Conservation (phyloP, 306 rosid species). For the Malus fusca region DNA sequence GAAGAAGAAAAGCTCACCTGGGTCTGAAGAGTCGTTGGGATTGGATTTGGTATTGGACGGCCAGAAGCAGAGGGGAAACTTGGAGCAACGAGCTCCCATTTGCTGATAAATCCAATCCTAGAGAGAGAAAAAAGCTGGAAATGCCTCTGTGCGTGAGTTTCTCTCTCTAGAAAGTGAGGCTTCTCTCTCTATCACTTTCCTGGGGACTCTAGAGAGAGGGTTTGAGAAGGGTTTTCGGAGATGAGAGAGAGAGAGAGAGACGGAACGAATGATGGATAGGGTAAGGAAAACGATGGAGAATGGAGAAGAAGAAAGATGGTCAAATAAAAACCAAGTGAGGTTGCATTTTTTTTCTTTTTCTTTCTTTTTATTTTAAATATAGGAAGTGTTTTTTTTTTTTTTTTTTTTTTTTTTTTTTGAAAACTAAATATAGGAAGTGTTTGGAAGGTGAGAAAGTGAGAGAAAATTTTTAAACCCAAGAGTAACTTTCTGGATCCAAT, state of each 20-base stretch:
- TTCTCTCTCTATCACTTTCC: conserved; percentile 14
- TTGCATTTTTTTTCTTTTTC: neutral
- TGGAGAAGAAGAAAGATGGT: neutral
- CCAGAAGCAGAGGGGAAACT: conserved; percentile 73
- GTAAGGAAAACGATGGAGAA: neutral
- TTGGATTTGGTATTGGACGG: conserved; percentile 71
- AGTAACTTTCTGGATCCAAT: conserved; percentile 45
- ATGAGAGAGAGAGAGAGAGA: conserved; percentile 7
- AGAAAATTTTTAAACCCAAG: neutral
- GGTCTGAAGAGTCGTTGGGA: conserved; percentile 49
- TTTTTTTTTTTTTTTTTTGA: neutral
- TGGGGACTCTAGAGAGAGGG: neutral
- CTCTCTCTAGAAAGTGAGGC: neutral
- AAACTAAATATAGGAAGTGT: neutral
- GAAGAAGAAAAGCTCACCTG: conserved; percentile 32
- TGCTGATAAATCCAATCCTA: conserved; percentile 23
- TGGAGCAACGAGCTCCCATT: conserved; percentile 99
- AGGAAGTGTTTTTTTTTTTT: conserved; percentile 16
- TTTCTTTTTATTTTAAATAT: neutral
- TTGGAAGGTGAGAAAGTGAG: conserved; percentile 49
- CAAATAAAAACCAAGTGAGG: conserved; percentile 9
- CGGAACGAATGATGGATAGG: neutral
- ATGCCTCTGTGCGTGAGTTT: neutral
- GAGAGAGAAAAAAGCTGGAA: neutral
- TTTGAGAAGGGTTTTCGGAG: neutral